Evolutionary conservation across 768 basidiomycete genomes (phyloP).

Genomic region (Trametes cubensis): DNA sequence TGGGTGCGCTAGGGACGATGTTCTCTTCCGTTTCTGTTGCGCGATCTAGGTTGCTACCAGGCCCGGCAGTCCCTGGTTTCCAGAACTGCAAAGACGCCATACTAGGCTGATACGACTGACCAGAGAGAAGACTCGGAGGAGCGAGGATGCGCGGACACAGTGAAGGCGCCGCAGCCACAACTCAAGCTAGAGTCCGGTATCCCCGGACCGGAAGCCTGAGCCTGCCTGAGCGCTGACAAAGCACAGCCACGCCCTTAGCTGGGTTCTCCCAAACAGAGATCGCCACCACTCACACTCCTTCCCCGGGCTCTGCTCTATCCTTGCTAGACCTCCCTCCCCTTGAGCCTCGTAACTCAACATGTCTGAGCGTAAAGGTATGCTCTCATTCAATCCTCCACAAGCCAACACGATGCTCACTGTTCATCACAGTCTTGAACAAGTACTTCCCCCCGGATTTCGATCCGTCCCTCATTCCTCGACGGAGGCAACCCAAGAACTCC

Average conservation of each 20-base stretch:
- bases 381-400: background rate
- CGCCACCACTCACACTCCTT: background rate
- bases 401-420: conserved; percentile 10
- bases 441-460: conserved; percentile 99
- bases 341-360: conserved; percentile 44
- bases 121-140: no score
- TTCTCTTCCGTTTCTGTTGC: conserved; percentile 75
- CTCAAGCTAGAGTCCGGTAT: background rate
- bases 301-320: background rate
- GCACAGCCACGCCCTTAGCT: background rate
- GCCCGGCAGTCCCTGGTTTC: conserved; percentile 85
- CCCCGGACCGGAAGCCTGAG: no score
- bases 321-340: background rate
- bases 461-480: conserved; percentile 90
- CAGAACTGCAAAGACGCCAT: conserved; percentile 74
- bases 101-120: no score
- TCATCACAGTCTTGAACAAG: conserved; percentile 80
- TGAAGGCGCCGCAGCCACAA: no score
- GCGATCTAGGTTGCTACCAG: conserved; percentile 88
- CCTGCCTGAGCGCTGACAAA: conserved; percentile 1
- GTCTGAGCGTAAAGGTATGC: conserved; percentile 82
- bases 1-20: conserved; percentile 66
- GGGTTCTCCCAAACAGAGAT: no score
- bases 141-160: no score
- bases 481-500: conserved; percentile 89